These are phyloP conservation scores for Sarocladiaceae sp. DNA, from an alignment of 2,329 filamentous ascomycete species.

Conservation along the genomic window DNA sequence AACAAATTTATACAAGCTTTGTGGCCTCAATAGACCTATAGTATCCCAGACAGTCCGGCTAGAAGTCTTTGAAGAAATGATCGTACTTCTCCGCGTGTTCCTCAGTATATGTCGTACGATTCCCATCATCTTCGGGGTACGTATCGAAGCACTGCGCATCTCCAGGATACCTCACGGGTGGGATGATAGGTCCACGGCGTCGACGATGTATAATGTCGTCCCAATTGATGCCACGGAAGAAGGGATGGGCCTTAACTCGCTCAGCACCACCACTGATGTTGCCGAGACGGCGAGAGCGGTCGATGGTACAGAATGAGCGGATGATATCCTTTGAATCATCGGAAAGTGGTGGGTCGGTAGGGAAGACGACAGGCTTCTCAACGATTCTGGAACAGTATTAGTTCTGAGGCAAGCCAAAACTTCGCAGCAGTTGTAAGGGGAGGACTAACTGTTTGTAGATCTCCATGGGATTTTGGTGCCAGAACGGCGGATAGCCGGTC, in stretches of 20 bases:
- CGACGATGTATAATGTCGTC: slow-evolving; percentile 63
- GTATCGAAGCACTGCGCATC: slow-evolving; percentile 80
- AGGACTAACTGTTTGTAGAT: slow-evolving; percentile 70
- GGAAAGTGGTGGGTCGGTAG: slow-evolving; percentile 61
- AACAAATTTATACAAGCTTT: no score
- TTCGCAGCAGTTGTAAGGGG: background rate
- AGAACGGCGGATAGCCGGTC: slow-evolving; percentile 81
- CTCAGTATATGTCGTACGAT: slow-evolving; percentile 61
- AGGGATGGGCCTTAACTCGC: slow-evolving; percentile 70
- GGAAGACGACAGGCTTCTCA: slow-evolving; percentile 72
- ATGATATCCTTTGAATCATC: slow-evolving; percentile 70
- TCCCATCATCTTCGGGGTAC: slow-evolving; percentile 72
- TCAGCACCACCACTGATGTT: slow-evolving; percentile 72
- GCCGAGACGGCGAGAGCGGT: slow-evolving; percentile 72
- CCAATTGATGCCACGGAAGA: slow-evolving; percentile 73
- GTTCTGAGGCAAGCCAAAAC: background rate
- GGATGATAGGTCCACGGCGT: slow-evolving; percentile 66
- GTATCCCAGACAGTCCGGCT: no score
- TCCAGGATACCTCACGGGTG: slow-evolving; percentile 66
- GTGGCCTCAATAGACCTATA: no score
- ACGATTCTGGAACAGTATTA: slow-evolving; percentile 58
- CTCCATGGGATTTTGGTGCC: slow-evolving; percentile 81
- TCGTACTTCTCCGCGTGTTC: slow-evolving; percentile 69
- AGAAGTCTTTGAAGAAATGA: slow-evolving; percentile 68
- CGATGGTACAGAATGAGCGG: slow-evolving; percentile 70